A percentile compares a stretch with the other conserved stretches of the same genome.
phyloP scores from a whole-genome alignment of 768 basidiomycete species.

The Dendrothele bispora region DNA sequence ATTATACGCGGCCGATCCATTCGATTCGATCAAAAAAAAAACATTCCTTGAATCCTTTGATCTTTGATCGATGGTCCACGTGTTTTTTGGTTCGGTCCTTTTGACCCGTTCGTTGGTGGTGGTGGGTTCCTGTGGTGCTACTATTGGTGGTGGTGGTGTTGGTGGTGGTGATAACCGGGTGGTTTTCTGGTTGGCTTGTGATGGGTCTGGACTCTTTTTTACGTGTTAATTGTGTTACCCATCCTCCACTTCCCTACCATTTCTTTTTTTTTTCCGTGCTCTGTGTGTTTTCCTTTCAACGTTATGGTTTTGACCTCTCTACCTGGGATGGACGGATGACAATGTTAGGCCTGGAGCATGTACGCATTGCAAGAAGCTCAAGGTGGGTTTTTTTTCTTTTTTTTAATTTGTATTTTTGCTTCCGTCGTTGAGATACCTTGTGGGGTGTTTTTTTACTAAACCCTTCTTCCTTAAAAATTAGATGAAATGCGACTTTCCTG shows the following conservation, averaged over 20 bases:
- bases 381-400: slow-evolving; percentile 52
- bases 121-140: too few species aligned
- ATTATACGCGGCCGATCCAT: too few species aligned
- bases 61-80: too few species aligned
- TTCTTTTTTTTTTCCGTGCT: slow-evolving; percentile 9
- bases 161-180: too few species aligned
- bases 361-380: slow-evolving; percentile 84
- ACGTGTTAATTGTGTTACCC: not conserved
- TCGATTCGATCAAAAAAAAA: too few species aligned
- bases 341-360: slow-evolving; percentile 72
- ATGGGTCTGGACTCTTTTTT: too few species aligned
- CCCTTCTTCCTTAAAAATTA: slow-evolving; percentile 28
- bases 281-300: slow-evolving; percentile 1
- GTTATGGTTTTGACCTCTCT: not conserved
- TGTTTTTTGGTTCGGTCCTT: too few species aligned
- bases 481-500: slow-evolving; percentile 89
- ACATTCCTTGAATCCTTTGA: too few species aligned
- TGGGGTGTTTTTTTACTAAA: slow-evolving; percentile 5
- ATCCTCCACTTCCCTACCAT: not conserved
- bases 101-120: too few species aligned
- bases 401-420: slow-evolving; percentile 9
- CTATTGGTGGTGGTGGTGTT: too few species aligned
- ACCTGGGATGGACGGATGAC: not conserved
- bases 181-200: too few species aligned
- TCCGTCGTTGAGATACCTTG: slow-evolving; percentile 4